phyloP scores from a whole-genome alignment of 2,329 filamentous ascomycete genomes.

The Claviceps africana region DNA sequence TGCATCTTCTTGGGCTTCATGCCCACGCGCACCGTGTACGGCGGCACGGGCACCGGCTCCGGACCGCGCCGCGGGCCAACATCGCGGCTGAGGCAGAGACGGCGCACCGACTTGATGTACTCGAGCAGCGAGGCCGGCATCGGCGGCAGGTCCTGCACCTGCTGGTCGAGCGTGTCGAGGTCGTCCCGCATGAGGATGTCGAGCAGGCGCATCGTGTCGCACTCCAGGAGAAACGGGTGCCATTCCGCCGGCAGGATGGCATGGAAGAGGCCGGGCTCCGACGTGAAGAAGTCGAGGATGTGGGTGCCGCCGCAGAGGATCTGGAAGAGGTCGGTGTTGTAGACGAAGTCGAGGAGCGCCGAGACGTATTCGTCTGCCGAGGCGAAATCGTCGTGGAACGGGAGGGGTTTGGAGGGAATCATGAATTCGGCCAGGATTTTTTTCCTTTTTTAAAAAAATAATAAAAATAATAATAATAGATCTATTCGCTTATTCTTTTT shows the following conservation, averaged over 20 bases:
- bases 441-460: too few species aligned
- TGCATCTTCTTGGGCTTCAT: constrained; percentile 97
- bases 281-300: constrained; percentile 90
- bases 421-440: too few species aligned
- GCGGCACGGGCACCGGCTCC: constrained; percentile 41
- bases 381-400: constrained; percentile 55
- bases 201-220: constrained; percentile 61
- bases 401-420: constrained; percentile 37
- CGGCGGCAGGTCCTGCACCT: constrained; percentile 12
- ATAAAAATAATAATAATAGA: too few species aligned
- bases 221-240: constrained; percentile 60
- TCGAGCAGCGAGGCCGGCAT: constrained; percentile 47
- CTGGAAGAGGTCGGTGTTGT: constrained; percentile 61
- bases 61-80: constrained; percentile 29
- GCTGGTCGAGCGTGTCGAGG: constrained; percentile 28
- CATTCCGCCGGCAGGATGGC: constrained; percentile 65
- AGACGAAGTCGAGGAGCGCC: constrained; percentile 62
- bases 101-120: constrained; percentile 60
- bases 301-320: constrained; percentile 95
- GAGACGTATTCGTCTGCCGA: constrained; percentile 65
- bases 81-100: constrained; percentile 50
- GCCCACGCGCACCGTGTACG: constrained; percentile 62
- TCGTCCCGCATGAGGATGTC: constrained; percentile 73
- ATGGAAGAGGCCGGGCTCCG: constrained; percentile 69
- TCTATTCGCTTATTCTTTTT: too few species aligned